Percentiles rank a stretch among this genome's conserved stretches.
Evolutionary conservation across 2,329 filamentous ascomycete species (phyloP).

Genomic region (Sclerotinia nivalis): DNA sequence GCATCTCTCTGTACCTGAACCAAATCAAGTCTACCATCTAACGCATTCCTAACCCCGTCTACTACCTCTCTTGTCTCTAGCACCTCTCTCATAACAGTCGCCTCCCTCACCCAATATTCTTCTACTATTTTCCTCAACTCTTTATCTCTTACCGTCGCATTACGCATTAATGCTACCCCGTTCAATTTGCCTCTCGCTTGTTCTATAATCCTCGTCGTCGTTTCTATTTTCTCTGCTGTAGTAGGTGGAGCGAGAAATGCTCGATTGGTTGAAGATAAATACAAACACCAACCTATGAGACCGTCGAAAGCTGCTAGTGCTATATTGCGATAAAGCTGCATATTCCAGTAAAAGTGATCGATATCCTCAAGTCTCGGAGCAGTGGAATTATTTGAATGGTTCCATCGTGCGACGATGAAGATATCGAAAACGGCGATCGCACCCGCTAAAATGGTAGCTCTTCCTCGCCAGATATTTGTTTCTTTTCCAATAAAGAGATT

Average conservation of each 20-base stretch:
- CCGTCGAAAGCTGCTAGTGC: constrained; percentile 66
- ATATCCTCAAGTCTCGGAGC: constrained; percentile 63
- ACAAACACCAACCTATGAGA: constrained; percentile 65
- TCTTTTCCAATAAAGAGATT: constrained; percentile 62
- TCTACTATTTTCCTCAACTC: constrained; percentile 65
- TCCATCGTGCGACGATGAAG: constrained; percentile 65
- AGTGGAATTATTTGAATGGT: constrained; percentile 63
- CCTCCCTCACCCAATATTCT: constrained; percentile 81
- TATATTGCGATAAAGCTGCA: constrained; percentile 63
- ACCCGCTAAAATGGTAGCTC: constrained; percentile 64
- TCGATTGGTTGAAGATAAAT: constrained; percentile 76
- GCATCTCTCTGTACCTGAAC: constrained; percentile 62
- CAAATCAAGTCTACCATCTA: constrained; percentile 65
- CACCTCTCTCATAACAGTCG: constrained; percentile 67
- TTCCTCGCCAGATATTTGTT: constrained; percentile 67
- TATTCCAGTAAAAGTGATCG: constrained; percentile 71
- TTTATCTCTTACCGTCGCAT: constrained; percentile 74
- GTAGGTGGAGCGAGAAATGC: constrained; percentile 66
- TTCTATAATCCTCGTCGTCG: constrained; percentile 56
- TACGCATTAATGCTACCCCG: constrained; percentile 74
- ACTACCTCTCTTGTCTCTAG: constrained; percentile 79
- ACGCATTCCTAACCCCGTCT: constrained; percentile 67
- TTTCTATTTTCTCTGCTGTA: constrained; percentile 66
- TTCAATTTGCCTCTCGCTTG: constrained; percentile 65
- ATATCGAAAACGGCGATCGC: constrained; percentile 63